Conservation (phyloP, 306 rosid species). For the Prunus campanulata region DNA sequence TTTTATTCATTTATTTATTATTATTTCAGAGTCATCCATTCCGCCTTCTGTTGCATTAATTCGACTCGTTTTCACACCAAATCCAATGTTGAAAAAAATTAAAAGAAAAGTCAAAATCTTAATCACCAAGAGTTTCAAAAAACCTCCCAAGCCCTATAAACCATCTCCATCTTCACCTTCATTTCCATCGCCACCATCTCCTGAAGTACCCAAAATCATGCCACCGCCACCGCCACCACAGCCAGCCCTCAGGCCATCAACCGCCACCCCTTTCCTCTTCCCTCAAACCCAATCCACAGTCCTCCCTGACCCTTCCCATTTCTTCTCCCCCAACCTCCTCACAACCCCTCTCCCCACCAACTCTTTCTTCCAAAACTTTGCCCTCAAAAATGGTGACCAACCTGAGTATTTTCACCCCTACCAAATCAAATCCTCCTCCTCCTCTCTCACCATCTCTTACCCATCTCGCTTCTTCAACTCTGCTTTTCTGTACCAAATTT, state of each 20-base stretch:
- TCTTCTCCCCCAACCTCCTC: slow-evolving; percentile 61
- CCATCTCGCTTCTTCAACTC: slow-evolving; percentile 51
- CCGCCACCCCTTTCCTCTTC: slow-evolving; percentile 47
- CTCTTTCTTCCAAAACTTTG: slow-evolving; percentile 88
- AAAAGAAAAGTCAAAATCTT: slow-evolving; percentile 30
- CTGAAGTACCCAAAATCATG: slow-evolving; percentile 8
- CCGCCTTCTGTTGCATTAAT: too few species aligned
- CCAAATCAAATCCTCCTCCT: slow-evolving; percentile 54
- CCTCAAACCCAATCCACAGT: slow-evolving; percentile 59
- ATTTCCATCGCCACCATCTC: not conserved
- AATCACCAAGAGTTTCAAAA: slow-evolving; percentile 26
- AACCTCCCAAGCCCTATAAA: slow-evolving; percentile 14
- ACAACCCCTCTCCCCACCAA: slow-evolving; percentile 77
- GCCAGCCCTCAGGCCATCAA: not conserved
- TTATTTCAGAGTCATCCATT: not conserved
- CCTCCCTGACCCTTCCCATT: slow-evolving; percentile 84
- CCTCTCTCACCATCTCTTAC: slow-evolving; percentile 64
- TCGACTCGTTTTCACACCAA: not conserved
- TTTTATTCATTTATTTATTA: not conserved
- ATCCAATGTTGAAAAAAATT: slow-evolving; percentile 41
- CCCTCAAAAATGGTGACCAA: slow-evolving; percentile 72
- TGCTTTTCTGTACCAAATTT: slow-evolving; percentile 48
- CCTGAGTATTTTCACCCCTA: slow-evolving; percentile 89
- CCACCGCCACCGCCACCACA: slow-evolving; percentile 4
- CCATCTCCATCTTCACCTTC: not conserved